Conservation (phyloP, 176 grass and related monocot species). For the Eleusine coracana region DNA sequence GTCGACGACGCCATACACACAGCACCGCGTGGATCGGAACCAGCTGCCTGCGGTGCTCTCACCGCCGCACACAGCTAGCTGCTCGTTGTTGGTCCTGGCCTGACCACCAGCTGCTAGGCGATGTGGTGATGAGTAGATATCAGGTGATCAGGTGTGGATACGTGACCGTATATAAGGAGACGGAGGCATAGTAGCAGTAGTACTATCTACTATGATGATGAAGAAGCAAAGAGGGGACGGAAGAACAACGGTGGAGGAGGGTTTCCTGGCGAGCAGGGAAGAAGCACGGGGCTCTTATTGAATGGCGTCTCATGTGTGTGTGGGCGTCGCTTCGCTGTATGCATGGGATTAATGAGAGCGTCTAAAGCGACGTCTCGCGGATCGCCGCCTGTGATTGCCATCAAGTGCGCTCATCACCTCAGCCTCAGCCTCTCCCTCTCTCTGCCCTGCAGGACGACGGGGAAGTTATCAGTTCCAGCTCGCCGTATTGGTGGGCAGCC, state of each 20-base stretch:
- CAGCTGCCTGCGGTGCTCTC: background rate
- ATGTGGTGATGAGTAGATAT: conserved; percentile 7
- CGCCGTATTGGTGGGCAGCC: background rate
- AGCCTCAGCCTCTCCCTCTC: background rate
- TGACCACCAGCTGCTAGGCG: background rate
- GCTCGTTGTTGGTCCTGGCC: background rate
- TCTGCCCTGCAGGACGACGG: background rate
- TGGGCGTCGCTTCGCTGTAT: conserved; percentile 40
- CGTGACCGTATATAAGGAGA: conserved; percentile 39
- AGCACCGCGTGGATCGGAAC: background rate
- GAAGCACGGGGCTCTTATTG: conserved; percentile 43
- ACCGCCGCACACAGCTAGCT: background rate
- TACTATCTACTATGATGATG: background rate
- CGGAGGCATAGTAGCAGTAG: background rate
- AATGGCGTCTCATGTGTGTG: conserved; percentile 56
- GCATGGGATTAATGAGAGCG: conserved; percentile 86
- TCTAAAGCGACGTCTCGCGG: conserved; percentile 64
- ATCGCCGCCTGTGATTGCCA: conserved; percentile 93
- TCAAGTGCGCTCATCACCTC: conserved; percentile 55
- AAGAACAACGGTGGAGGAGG: conserved; percentile 51
- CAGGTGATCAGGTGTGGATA: conserved; percentile 27
- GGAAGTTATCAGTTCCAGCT: background rate
- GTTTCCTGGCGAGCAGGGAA: conserved; percentile 84
- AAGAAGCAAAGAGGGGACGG: background rate
- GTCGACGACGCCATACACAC: conserved; percentile 37